These are phyloP conservation scores for Fusarium cicatricum DNA, from an alignment of 2,329 filamentous ascomycete species.

Conservation along the genomic window DNA sequence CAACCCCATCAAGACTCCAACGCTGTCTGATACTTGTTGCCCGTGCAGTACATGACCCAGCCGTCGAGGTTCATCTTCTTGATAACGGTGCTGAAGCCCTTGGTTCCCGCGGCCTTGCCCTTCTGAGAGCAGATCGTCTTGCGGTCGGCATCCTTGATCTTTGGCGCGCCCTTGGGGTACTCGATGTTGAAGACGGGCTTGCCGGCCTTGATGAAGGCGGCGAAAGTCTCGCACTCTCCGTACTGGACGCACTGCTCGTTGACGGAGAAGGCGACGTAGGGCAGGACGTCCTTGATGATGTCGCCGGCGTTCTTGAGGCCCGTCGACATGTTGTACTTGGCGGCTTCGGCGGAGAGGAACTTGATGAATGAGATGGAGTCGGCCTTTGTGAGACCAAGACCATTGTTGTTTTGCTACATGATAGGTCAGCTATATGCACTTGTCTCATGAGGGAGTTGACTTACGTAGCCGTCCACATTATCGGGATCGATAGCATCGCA, in stretches of 20 bases:
- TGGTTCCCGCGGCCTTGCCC: slow-evolving; percentile 51
- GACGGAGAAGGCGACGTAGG: slow-evolving; percentile 69
- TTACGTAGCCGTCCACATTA: slow-evolving; percentile 72
- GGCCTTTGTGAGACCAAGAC: slow-evolving; percentile 63
- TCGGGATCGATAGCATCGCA: slow-evolving; percentile 77
- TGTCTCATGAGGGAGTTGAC: slow-evolving; percentile 29
- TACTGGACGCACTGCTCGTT: slow-evolving; percentile 74
- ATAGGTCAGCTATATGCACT: background rate
- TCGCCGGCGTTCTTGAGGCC: slow-evolving; percentile 74
- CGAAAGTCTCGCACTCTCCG: slow-evolving; percentile 66
- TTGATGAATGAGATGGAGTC: slow-evolving; percentile 67
- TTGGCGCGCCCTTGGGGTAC: slow-evolving; percentile 64
- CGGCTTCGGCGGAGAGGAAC: slow-evolving; percentile 66
- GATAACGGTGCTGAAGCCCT: slow-evolving; percentile 69
- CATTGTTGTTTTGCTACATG: slow-evolving; percentile 65
- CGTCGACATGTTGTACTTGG: slow-evolving; percentile 63
- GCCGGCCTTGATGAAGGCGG: slow-evolving; percentile 63
- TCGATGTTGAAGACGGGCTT: slow-evolving; percentile 80
- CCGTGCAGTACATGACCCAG: slow-evolving; percentile 66
- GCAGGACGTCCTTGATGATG: slow-evolving; percentile 60
- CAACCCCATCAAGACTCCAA: slow-evolving; percentile 16
- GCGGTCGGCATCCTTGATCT: slow-evolving; percentile 46
- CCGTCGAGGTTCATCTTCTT: slow-evolving; percentile 71
- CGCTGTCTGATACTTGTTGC: slow-evolving; percentile 42
- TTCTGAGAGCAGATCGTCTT: slow-evolving; percentile 53